phyloP scores from a whole-genome alignment of 1,139 yeast genomes.

The Kodamaea plutei region DNA sequence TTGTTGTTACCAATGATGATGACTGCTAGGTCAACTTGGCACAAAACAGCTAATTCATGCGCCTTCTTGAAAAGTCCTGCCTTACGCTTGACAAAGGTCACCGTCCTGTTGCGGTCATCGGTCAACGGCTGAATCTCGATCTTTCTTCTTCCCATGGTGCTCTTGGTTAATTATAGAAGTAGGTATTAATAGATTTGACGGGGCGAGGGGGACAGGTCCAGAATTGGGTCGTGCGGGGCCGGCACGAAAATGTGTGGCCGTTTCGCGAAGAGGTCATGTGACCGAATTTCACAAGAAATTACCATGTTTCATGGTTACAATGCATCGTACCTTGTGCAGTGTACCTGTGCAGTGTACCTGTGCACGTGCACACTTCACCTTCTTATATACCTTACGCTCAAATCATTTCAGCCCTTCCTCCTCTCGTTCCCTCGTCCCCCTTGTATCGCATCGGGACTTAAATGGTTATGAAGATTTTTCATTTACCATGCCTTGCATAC shows the following conservation, averaged over 20 bases:
- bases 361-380: not conserved
- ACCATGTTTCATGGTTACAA: too few species aligned
- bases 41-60: conserved; percentile 85
- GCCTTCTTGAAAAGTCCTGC: conserved; percentile 96
- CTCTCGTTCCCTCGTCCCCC: too few species aligned
- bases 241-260: not conserved
- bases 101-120: conserved; percentile 85
- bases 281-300: too few species aligned
- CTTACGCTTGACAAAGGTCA: conserved; percentile 89
- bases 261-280: not conserved
- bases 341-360: not conserved
- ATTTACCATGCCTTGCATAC: too few species aligned
- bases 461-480: too few species aligned
- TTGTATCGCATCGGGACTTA: too few species aligned
- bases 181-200: conserved; percentile 1
- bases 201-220: not conserved
- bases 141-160: conserved; percentile 88
- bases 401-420: not conserved
- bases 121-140: conserved; percentile 88
- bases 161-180: conserved; percentile 2
- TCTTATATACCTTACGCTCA: not conserved
- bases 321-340: not conserved
- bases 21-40: conserved; percentile 91
- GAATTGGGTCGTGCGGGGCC: not conserved
- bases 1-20: conserved; percentile 84